Evolutionary conservation across 2,329 filamentous ascomycete genomes (phyloP), one percentile per base, ranked within the genome.

Genomic region (Aureobasidium sp.): DNA sequence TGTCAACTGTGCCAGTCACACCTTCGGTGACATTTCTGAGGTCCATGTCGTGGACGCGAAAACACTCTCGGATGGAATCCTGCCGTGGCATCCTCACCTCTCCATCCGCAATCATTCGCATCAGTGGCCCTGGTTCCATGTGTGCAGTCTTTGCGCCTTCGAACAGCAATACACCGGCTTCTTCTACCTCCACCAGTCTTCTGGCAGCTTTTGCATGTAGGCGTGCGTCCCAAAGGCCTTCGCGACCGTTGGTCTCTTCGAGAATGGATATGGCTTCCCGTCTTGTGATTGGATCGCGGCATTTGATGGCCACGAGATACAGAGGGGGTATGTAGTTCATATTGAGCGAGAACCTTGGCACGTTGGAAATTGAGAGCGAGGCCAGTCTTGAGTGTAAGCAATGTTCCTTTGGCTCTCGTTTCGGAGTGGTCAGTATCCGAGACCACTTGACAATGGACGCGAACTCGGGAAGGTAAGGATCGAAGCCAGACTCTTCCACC

Each of bases 141-240:
- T 47, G 27, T 25, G 14, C 55, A 12, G 29, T 7, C 14, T 48
- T 37, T 2, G 55, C 55, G 9, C 55, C 55, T 12, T 58, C 41
- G 41, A 12, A 48, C 0, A 58, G 15, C 29, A 58, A 29, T 6
- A 17, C 20, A 11, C 9, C 14, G 17, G 42, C 8, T 39, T 68
- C 31, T 53, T 73, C 68, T n/a, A 73, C 63, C 48, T 74, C 67
- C 9, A 66, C 64, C 8, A 74, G 63, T 7, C 72, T 67, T 6
- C 73, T 66, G 7, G 71, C 67, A 4, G 75, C 65, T 29, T 61
- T 64, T 9, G 67, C 69, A 15, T 64, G 63, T 9, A 63, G 41
- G 0, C 52, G 52, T 1, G 63, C 63, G 22, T 67, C 66, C 66
- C 66, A 68, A 1, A 68, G 61, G 1, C 67, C 67, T 31, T 70